phyloP scores from a whole-genome alignment of 2,329 filamentous ascomycete genomes.

The Fusarium keratoplasticum region DNA sequence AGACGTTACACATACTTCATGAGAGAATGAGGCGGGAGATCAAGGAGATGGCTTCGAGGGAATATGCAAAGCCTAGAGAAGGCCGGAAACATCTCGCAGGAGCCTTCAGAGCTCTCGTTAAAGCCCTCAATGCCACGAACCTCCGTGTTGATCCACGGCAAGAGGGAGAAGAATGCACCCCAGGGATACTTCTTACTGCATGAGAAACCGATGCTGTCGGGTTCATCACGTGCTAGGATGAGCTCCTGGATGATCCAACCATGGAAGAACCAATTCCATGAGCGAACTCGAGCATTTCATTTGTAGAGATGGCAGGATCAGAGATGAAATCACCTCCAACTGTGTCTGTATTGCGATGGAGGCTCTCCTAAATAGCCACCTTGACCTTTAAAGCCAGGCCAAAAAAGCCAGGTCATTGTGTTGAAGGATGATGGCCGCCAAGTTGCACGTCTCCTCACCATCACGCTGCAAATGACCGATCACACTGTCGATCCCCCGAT shows the following conservation, averaged over 20 bases:
- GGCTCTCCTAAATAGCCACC: neutral
- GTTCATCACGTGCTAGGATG: too few relatives aligned
- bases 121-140: too few relatives aligned
- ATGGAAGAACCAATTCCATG: too few relatives aligned
- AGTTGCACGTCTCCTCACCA: neutral
- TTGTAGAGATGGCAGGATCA: too few relatives aligned
- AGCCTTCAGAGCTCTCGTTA: neutral
- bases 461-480: neutral
- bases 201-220: too few relatives aligned
- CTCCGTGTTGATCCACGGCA: too few relatives aligned
- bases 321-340: too few relatives aligned
- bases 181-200: too few relatives aligned
- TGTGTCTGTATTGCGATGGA: neutral
- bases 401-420: neutral
- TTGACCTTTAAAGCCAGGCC: neutral
- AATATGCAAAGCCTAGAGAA: neutral
- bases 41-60: neutral
- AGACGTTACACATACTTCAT: neutral
- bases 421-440: neutral
- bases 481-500: neutral
- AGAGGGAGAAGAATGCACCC: too few relatives aligned
- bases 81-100: neutral
- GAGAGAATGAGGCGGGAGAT: neutral
- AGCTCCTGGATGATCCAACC: too few relatives aligned
- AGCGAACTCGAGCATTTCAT: too few relatives aligned